Percentiles rank a stretch among this genome's conserved stretches.
Conservation (phyloP, 768 basidiomycete species). For the Hygrocybe coccinea region DNA sequence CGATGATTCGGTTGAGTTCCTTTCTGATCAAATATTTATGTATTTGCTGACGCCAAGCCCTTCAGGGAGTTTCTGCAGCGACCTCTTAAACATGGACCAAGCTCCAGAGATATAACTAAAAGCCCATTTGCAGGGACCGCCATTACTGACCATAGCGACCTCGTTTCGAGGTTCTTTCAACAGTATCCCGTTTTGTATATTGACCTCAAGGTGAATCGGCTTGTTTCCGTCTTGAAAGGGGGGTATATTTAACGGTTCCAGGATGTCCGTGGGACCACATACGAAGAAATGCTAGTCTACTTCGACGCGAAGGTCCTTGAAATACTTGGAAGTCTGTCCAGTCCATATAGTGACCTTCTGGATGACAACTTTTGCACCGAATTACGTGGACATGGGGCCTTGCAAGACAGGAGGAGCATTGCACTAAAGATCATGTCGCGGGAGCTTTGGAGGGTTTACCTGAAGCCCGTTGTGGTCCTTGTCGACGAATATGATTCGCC, state of each 20-base stretch:
- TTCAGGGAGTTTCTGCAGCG: constrained; percentile 12
- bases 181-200: constrained; percentile 11
- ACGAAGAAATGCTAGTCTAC: constrained; percentile 3
- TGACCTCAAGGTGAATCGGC: constrained; percentile 10
- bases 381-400: too few species aligned
- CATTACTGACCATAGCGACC: constrained; percentile 9
- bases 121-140: constrained; percentile 11
- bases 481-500: neutral
- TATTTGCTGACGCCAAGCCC: constrained; percentile 9
- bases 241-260: constrained; percentile 9
- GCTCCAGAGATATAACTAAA: constrained; percentile 9
- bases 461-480: constrained; percentile 8
- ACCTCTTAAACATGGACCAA: constrained; percentile 8
- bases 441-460: too few species aligned
- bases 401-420: too few species aligned
- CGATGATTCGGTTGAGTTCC: constrained; percentile 12
- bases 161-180: constrained; percentile 8
- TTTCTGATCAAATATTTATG: neutral
- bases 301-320: neutral
- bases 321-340: too few species aligned
- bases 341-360: too few species aligned
- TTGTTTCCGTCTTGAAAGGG: constrained; percentile 10
- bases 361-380: too few species aligned
- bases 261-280: constrained; percentile 9
- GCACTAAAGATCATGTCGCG: too few species aligned